These are phyloP conservation scores for Ottelia alismoides DNA, from an alignment of 106 monocot species.

Conservation along the genomic window DNA sequence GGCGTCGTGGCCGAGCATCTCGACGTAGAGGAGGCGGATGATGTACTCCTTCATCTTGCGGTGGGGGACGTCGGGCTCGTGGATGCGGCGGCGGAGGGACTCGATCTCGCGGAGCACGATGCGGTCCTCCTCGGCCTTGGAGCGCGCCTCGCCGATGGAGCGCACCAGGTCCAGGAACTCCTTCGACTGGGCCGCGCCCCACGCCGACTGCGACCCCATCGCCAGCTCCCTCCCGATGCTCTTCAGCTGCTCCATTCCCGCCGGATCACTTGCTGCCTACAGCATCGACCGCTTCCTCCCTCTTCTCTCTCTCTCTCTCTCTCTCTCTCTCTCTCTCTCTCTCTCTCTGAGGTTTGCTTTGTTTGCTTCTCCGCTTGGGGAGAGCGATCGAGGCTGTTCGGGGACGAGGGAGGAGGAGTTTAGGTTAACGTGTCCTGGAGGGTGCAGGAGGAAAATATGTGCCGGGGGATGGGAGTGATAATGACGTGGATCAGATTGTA, in stretches of 20 bases:
- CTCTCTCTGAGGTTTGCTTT: too few relatives aligned
- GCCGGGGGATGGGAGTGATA: too few relatives aligned
- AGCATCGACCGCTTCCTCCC: too few relatives aligned
- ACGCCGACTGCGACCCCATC: constrained; percentile 90
- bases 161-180: constrained; percentile 98
- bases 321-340: too few relatives aligned
- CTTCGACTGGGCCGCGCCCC: constrained; percentile 57
- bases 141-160: constrained; percentile 91
- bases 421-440: too few relatives aligned
- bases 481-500: too few relatives aligned
- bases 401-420: too few relatives aligned
- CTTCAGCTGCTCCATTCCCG: constrained; percentile 98
- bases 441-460: too few relatives aligned
- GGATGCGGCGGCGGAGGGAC: constrained; percentile 60
- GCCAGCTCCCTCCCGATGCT: constrained; percentile 96
- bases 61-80: constrained; percentile 77
- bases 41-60: constrained; percentile 96
- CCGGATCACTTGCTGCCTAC: too few relatives aligned
- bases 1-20: constrained; percentile 99
- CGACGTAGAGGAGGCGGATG: constrained; percentile 81
- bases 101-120: constrained; percentile 86
- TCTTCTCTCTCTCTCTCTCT: too few relatives aligned
- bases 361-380: too few relatives aligned
- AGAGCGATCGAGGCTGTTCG: too few relatives aligned
- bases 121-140: constrained; percentile 98